phyloP scores from a whole-genome alignment of 2,329 filamentous ascomycete genomes.

The Chaetomium strumarium region DNA sequence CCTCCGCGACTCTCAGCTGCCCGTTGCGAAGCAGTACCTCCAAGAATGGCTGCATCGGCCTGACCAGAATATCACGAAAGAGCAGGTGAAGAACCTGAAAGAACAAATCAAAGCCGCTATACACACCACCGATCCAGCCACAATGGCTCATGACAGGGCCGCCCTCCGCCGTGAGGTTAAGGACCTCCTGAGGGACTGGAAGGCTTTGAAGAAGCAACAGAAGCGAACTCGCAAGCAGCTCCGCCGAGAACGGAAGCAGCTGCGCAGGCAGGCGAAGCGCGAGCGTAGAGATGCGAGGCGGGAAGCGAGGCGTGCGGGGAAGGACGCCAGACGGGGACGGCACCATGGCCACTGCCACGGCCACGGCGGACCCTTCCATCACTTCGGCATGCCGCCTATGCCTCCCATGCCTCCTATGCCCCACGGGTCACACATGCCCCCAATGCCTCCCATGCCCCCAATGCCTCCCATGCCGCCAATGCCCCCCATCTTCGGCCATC shows the following conservation, averaged over 20 bases:
- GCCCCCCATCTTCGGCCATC: background rate
- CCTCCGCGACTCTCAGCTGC: conserved; percentile 43
- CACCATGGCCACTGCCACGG: background rate
- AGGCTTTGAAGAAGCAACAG: conserved; percentile 35
- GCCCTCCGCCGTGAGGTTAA: conserved; percentile 41
- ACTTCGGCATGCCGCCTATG: background rate
- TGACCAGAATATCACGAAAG: conserved; percentile 41
- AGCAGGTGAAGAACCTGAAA: too few relatives aligned
- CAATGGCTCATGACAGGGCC: conserved; percentile 26
- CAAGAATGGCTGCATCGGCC: conserved; percentile 45
- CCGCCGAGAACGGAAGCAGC: conserved; percentile 30
- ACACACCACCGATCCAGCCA: conserved; percentile 2
- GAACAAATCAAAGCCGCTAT: conserved; percentile 38
- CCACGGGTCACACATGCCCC: background rate
- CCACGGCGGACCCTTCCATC: background rate
- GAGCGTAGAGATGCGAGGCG: conserved; percentile 20
- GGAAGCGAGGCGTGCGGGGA: conserved; percentile 19
- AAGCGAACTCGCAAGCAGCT: conserved; percentile 29
- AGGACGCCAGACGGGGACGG: conserved; percentile 2
- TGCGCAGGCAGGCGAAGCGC: conserved; percentile 30
- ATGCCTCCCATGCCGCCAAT: conserved; percentile 5
- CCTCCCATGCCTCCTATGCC: background rate
- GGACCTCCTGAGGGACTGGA: conserved; percentile 40
- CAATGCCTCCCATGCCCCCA: background rate
- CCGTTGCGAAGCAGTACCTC: conserved; percentile 40